Percentiles rank a stretch among this genome's conserved stretches.
Evolutionary conservation across 352 stramenopile species (phyloP).

Genomic region (Phytopythium ostracodes): DNA sequence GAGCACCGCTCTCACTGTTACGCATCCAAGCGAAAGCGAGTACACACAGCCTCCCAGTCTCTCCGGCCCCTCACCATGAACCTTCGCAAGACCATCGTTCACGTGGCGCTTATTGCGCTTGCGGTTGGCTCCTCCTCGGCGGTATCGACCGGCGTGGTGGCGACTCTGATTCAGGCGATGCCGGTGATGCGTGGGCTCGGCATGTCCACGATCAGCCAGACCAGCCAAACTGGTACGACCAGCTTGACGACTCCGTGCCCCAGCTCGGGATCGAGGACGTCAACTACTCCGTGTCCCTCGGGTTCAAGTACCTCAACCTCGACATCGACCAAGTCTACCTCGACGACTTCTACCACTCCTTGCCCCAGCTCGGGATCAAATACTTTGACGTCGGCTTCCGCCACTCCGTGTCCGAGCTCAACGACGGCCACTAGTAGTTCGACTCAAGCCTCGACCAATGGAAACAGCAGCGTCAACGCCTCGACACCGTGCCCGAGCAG

Average conservation of each 20-base stretch:
- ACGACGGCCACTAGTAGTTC: not conserved
- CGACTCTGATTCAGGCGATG: not conserved
- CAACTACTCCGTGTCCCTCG: too few relatives aligned
- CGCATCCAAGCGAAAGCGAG: not conserved
- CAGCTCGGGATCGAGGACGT: not conserved
- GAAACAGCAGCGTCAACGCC: not conserved
- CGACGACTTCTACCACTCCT: not conserved
- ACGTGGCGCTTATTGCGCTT: not conserved
- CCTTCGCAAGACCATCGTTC: not conserved
- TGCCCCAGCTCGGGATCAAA: too few relatives aligned
- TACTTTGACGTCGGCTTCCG: not conserved
- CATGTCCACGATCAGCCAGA: not conserved
- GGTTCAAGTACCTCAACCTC: not conserved
- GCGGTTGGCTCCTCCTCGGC: not conserved
- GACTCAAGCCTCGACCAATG: not conserved
- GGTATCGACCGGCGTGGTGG: not conserved
- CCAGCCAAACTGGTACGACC: too few relatives aligned
- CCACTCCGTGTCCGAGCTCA: not conserved
- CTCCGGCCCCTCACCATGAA: not conserved
- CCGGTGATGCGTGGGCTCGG: not conserved
- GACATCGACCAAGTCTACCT: not conserved
- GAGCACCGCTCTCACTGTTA: not conserved
- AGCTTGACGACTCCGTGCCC: not conserved
- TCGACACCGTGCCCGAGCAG: not conserved
- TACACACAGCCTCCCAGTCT: too few relatives aligned